These are phyloP conservation scores for Carex arenaria DNA, from an alignment of 202 grass and related monocot species.

Conservation along the genomic window DNA sequence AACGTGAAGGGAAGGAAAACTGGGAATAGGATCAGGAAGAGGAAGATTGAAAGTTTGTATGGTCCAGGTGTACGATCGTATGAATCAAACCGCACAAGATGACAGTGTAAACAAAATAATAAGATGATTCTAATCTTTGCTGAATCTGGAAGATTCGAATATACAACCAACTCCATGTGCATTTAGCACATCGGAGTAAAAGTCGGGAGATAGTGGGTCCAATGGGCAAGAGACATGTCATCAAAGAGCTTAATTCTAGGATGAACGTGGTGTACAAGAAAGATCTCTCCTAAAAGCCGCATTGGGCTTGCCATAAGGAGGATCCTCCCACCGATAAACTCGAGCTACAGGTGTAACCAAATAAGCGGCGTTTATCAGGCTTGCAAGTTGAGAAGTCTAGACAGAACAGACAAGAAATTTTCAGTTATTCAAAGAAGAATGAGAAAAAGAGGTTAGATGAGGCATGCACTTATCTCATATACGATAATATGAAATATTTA, in stretches of 20 bases:
- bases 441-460: background rate
- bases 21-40: background rate
- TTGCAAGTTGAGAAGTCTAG: background rate
- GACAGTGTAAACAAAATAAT: background rate
- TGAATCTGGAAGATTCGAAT: too few species aligned
- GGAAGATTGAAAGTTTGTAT: background rate
- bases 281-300: too few species aligned
- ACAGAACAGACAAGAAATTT: background rate
- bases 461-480: background rate
- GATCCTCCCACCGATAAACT: background rate
- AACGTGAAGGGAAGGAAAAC: background rate
- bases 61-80: background rate
- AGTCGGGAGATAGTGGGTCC: slow-evolving; percentile 10
- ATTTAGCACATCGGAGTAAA: background rate
- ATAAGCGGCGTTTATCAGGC: background rate
- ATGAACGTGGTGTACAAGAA: background rate
- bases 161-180: background rate
- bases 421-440: background rate
- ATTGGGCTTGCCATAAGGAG: background rate
- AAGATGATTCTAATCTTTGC: background rate
- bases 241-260: background rate
- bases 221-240: slow-evolving; percentile 13
- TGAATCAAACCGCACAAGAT: background rate
- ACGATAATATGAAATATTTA: background rate
- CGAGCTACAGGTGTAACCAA: background rate